Base-by-base conservation (phyloP, 2,329 filamentous ascomycete genomes). In the Aspergillus arachidicola region DNA sequence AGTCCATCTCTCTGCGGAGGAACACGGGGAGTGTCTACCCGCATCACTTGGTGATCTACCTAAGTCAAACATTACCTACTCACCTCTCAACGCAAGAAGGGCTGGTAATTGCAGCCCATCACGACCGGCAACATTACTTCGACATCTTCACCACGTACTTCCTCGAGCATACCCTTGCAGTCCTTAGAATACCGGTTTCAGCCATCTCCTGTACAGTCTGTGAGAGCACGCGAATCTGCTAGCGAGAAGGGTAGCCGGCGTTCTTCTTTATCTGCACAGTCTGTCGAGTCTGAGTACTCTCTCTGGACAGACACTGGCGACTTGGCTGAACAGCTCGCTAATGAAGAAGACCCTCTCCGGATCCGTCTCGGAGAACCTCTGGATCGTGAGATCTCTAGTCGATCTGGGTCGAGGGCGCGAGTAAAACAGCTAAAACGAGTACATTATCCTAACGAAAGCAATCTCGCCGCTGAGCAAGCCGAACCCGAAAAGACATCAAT, bases 241-340 rank as follows among this genome's bases (percentile, higher is more conserved):
- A 81, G 76, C 71, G 81, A 82, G 71, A 80, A 84, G 74, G 81
- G 79, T 72, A 79, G 78, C 72, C 80, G 82, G 72, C 82, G 82
- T 75, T 85, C 83, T 69, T 87, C 86, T 32, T 71, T 73, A 57
- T 80, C 82, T 34, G 71, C 72, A 72, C 78, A 79, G 73, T 87
- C 86, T 67, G 82, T 78, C 64, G 84, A 84, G 77, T 91, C 88
- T 65, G 87, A 90, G 73, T 91, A 92, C 78, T 92, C 89, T 63
- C 88, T 91, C 72, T 97, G 93, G 93, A 94, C 92, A 75, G 93
- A 97, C 79, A 97, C 94, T 51, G 94, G 93, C 75, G 95, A 98
- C 80, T 87, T 98, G 73, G 93, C 92, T 74, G 94, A 97, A 82
- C 94, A 96, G 84, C 85, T 94, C 71, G 91, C 87, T 73, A 90